Evolutionary conservation across 208 protist species (phyloP), one percentile per base, ranked within the genome.

Genomic region (Trypanosoma scelopori): DNA sequence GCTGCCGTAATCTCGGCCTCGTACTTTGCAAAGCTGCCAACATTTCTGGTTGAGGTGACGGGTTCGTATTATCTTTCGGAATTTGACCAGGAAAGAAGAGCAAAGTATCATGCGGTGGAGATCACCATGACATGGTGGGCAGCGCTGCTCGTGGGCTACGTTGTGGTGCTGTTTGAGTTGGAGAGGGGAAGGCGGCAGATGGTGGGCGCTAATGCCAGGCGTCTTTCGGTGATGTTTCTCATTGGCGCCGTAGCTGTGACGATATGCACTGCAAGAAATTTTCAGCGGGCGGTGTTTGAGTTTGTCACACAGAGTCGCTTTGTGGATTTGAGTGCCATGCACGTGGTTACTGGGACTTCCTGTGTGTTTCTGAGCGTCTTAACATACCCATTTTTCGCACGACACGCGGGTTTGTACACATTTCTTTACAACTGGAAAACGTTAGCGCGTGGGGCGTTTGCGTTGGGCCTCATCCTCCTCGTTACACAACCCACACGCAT

Each of bases 281-380:
- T 90, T 52, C 89, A 95, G 71, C 82, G 85, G 1, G 81, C 85
- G 5, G 74, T 78, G 37, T 95, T 86, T 69, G 89, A 95, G 71
- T 83, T 92, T 55, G 22, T 91, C 45, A 90, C 82, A n/a, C 83
- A 85, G 62, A 87, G 80, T 71, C 90, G 81, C 71, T 71, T 92
- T 6, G 32, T 74, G 13, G 61, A 73, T 39, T 45, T 74, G 45
- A 84, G 89, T 69, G 74, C 82, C 55, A 61, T 64, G 16, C 79
- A 88, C 66, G 81, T 90, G 28, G 76, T 82, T 5, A 45, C 77
- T 18, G 89, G 86, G 28, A 91, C 73, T 23, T 69, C 46, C 55
- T 76, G 68, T 41, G 56, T 75, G 18, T 84, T 80, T 56, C 88
- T 84, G 37, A 58, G 76, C n/a, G 52, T 89, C 15, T 43, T 92